Base-by-base conservation (phyloP, 1,284 basidiomycete species). In the Ceratobasidium papillatum region DNA sequence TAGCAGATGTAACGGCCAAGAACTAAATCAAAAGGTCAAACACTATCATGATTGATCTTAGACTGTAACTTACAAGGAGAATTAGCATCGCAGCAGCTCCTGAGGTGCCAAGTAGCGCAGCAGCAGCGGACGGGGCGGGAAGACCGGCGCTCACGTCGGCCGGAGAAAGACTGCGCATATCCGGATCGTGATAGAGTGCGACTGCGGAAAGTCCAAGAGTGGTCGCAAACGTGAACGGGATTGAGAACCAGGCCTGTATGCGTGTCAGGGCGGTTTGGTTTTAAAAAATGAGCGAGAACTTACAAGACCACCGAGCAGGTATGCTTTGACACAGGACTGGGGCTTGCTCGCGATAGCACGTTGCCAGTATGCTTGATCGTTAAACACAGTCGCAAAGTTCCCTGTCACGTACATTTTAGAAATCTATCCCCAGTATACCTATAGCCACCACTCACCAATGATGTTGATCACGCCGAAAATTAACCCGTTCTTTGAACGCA, bases 391-490 rank as follows among this genome's bases (percentile, higher is more conserved):
- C 0, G 89, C 90, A 78, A 94, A 94, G 83, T 94, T 94, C 3
- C 92, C 91, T 74, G 92, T 88, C 78, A 93, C 25, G 43, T 17
- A 43, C 25, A 19, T 11, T 12, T 56, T 56, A 56, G 52, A 32
- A 38, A 25, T 5, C 19, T 32, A 19, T n/a, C n/a, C 19, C 19
- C 56, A 19, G 11, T 19, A 7, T 19, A 27, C 30, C 14, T 34
- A 49, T 30, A 47, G 45, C 36, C 78, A 69, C 74, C 30, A 32
- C 59, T 43, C 30, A 72, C 59, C 63, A 66, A 75, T 75, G n/a
- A 86, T 88, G 81, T 95, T 96, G 82, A 96, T 92, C 11, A 96
- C 89, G 30, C 94, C 94, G 78, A 98, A 98, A 75, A 95, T 91
- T 32, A 98, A 83, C 0, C 94, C 95, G 72, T 90, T 87, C 81